Percentiles rank a stretch among this genome's conserved stretches.
These are phyloP conservation scores for Dendrostoma leiphaemia DNA, from an alignment of 2,329 filamentous ascomycete genomes.

Conservation along the genomic window DNA sequence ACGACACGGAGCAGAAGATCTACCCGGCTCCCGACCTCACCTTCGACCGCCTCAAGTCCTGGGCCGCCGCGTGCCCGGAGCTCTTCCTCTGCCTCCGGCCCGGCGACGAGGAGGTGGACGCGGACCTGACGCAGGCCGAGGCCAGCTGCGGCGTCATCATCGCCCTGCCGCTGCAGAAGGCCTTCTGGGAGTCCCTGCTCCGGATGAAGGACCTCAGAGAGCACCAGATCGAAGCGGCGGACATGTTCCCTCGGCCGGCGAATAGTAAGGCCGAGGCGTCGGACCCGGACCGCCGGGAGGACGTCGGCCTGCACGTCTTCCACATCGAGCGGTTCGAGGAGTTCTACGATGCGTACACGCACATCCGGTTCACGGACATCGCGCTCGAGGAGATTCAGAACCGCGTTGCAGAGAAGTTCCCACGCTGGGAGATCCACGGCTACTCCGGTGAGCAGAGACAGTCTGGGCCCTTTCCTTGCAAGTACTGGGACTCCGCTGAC, in stretches of 20 bases:
- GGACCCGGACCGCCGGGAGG: too few relatives aligned
- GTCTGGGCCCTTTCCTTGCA: too few relatives aligned
- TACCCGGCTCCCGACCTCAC: constrained; percentile 12
- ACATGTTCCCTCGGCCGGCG: constrained; percentile 3
- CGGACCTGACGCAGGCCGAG: background rate
- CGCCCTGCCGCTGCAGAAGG: constrained; percentile 5
- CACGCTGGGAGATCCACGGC: constrained; percentile 2
- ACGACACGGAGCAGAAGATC: constrained; percentile 15
- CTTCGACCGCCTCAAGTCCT: constrained; percentile 9
- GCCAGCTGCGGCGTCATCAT: constrained; percentile 3
- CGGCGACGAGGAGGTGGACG: background rate
- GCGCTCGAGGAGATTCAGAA: constrained; percentile 10
- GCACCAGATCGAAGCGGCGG: constrained; percentile 8
- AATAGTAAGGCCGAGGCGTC: background rate
- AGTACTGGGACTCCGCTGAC: too few relatives aligned
- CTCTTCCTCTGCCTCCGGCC: constrained; percentile 4
- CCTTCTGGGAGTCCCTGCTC: constrained; percentile 5
- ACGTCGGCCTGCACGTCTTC: constrained; percentile 14
- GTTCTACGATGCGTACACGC: background rate
- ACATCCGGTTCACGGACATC: background rate
- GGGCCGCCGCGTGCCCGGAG: constrained; percentile 7
- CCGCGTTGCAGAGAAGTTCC: background rate
- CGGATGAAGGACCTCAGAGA: background rate
- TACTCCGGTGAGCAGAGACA: constrained; percentile 17
- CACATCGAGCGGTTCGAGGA: constrained; percentile 10